phyloP scores from a whole-genome alignment of 1,139 yeast species.

The Saccharomyces hybrid region DNA sequence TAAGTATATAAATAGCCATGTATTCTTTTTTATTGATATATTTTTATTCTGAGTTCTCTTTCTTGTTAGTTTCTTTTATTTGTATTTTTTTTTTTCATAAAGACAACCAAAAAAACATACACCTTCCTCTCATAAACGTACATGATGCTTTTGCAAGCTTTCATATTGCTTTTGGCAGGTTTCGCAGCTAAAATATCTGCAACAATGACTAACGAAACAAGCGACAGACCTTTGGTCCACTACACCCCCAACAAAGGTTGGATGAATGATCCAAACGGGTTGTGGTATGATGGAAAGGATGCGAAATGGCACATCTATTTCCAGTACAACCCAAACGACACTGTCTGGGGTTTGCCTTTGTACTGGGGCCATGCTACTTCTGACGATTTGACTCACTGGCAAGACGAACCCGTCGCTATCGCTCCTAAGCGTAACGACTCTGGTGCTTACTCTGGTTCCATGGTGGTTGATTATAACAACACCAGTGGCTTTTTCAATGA shows the following conservation, averaged over 20 bases:
- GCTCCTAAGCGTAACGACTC: conserved; percentile 24
- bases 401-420: conserved; percentile 30
- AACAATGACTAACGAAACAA: neutral
- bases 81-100: too few species aligned
- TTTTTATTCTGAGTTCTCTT: too few species aligned
- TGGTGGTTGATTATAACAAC: conserved; percentile 34
- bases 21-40: too few species aligned
- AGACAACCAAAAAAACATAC: too few species aligned
- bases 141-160: neutral
- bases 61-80: too few species aligned
- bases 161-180: neutral
- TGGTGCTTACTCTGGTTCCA: conserved; percentile 34
- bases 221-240: conserved; percentile 22
- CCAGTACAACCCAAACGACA: conserved; percentile 22
- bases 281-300: conserved; percentile 23
- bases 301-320: conserved; percentile 32
- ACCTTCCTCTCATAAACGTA: neutral
- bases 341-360: neutral
- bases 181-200: neutral
- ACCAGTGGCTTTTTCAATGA: conserved; percentile 34
- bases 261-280: conserved; percentile 31
- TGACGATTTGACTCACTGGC: conserved; percentile 33
- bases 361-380: conserved; percentile 16
- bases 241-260: conserved; percentile 24
- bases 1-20: too few species aligned